phyloP scores from a whole-genome alignment of 345 rosid genomes.

The Murraya paniculata region DNA sequence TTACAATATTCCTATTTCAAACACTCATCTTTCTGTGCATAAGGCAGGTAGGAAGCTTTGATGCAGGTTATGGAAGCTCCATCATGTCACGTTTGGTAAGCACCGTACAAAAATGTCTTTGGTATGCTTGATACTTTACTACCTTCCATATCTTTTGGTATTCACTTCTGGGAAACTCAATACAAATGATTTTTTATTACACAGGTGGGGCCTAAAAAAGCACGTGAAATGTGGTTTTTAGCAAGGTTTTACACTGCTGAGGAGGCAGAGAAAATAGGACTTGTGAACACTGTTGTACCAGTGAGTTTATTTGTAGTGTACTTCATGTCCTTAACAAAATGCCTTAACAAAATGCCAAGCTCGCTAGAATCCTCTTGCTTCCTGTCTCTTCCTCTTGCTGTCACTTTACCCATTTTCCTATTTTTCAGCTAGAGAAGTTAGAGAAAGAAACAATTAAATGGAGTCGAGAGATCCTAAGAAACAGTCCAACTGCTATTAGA shows the following conservation, averaged over 20 bases:
- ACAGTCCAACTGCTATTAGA: constrained; percentile 91
- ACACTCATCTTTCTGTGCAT: not conserved
- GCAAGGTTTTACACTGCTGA: constrained; percentile 81
- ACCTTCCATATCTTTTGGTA: not conserved
- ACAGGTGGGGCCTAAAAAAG: constrained; percentile 92
- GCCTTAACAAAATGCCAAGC: not conserved
- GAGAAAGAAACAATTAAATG: constrained; percentile 88
- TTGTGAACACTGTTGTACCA: constrained; percentile 79
- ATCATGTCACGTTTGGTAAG: constrained; percentile 95
- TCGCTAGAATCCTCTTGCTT: not conserved
- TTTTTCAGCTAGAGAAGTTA: constrained; percentile 60
- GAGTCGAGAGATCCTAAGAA: constrained; percentile 85
- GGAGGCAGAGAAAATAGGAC: constrained; percentile 97
- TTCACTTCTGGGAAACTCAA: not conserved
- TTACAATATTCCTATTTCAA: not conserved
- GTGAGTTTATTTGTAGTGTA: constrained; percentile 38
- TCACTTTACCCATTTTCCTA: not conserved
- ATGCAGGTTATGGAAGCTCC: constrained; percentile 97
- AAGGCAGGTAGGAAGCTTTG: constrained; percentile 94
- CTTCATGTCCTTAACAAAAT: not conserved
- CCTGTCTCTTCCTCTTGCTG: not conserved
- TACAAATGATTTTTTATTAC: constrained; percentile 1
- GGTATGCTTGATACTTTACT: not conserved
- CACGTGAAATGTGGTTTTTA: constrained; percentile 95
- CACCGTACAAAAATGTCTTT: not conserved